phyloP scores from a whole-genome alignment of 1,284 basidiomycete genomes.

The Trametes polyzona region DNA sequence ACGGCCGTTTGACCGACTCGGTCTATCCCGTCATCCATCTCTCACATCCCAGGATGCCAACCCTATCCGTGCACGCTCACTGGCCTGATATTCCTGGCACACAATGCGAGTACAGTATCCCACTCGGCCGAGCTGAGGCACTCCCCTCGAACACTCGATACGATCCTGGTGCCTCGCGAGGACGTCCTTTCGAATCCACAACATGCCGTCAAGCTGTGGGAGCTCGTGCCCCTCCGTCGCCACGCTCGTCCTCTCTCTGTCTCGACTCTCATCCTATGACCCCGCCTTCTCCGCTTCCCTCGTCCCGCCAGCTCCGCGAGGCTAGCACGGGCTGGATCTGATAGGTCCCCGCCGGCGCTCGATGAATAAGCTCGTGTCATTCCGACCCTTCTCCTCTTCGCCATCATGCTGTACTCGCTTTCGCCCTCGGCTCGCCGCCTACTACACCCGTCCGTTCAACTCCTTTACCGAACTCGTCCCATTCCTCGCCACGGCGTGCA shows the following conservation, averaged over 20 bases:
- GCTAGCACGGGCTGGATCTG: background rate
- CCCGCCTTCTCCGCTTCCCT: no score
- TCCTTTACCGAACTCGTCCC: background rate
- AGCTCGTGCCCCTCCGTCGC: background rate
- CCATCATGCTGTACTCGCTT: background rate
- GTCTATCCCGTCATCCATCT: no score
- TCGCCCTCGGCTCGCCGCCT: background rate
- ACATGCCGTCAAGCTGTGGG: background rate
- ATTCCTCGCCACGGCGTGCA: background rate
- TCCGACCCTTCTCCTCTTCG: background rate
- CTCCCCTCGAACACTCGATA: no score
- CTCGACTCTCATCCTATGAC: background rate
- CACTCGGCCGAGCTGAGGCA: no score
- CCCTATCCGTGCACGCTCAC: no score
- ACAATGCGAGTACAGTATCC: no score
- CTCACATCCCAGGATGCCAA: no score
- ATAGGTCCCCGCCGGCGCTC: background rate
- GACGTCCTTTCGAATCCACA: no score
- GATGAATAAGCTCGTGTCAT: background rate
- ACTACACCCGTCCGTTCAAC: background rate
- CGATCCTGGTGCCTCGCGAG: no score
- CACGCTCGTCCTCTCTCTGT: background rate
- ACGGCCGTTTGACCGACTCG: no score
- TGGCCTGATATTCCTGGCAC: no score
- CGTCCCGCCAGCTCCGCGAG: no score